A percentile compares a stretch with the other conserved stretches of the same genome.
These are phyloP conservation scores for Ophiocordyceps camponoti-leonardi DNA, from an alignment of 2,329 filamentous ascomycete genomes.

Conservation along the genomic window DNA sequence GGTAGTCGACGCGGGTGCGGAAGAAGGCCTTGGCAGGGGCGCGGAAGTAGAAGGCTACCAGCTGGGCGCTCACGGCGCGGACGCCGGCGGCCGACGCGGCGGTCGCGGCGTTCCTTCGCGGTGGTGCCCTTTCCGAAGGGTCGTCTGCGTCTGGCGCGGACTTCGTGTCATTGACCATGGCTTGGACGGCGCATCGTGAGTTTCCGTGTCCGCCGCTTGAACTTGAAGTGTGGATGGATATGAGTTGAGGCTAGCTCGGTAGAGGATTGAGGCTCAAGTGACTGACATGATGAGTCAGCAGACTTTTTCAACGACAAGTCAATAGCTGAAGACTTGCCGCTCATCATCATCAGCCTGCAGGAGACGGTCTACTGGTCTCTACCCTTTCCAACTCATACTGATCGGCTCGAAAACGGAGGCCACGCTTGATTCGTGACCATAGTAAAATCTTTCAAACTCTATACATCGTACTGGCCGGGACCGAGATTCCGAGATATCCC, in stretches of 20 bases:
- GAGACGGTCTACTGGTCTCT: no score
- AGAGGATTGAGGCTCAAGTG: not conserved
- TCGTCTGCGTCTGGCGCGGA: not conserved
- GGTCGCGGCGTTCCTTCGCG: slow-evolving; percentile 37
- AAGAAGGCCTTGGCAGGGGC: slow-evolving; percentile 89
- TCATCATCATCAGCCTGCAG: no score
- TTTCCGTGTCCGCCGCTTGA: not conserved
- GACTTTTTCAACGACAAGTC: no score
- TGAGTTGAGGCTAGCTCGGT: not conserved
- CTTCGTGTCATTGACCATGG: not conserved
- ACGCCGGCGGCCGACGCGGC: slow-evolving; percentile 76
- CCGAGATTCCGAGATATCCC: no score
- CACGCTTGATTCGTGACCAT: no score
- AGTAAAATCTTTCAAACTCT: no score
- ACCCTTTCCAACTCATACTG: no score
- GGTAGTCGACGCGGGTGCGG: slow-evolving; percentile 72
- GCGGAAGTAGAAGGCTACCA: slow-evolving; percentile 81
- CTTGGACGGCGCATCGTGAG: not conserved
- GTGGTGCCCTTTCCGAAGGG: slow-evolving; percentile 18
- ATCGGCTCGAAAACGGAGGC: no score
- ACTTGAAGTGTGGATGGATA: not conserved
- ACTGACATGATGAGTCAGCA: no score
- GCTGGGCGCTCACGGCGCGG: slow-evolving; percentile 66
- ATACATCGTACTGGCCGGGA: no score
- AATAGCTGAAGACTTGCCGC: no score